A percentile compares a stretch with the other conserved stretches of the same genome.
Conservation (phyloP, 495 filamentous ascomycete genomes). For the Durotheca rogersii region DNA sequence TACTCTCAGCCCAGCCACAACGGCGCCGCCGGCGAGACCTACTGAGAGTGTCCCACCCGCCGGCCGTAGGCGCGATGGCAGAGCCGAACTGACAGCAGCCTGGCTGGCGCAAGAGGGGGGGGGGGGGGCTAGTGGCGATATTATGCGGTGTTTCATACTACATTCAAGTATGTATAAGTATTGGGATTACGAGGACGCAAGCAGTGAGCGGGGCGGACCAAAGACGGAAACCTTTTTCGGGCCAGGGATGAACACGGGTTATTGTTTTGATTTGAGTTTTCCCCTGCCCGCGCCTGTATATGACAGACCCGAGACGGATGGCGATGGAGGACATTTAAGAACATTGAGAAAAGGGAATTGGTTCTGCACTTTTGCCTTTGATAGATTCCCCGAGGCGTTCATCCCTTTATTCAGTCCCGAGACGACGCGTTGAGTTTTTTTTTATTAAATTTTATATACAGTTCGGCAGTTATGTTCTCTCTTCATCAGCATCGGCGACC, state of each 20-base stretch:
- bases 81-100: conserved; percentile 1
- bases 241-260: conserved; percentile 18
- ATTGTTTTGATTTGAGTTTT: not conserved
- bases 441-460: no score
- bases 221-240: conserved; percentile 14
- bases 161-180: conserved; percentile 34
- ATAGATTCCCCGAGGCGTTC: conserved; percentile 43
- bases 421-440: conserved; percentile 22
- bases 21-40: conserved; percentile 57
- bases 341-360: conserved; percentile 26
- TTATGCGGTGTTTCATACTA: conserved; percentile 17
- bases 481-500: conserved; percentile 30
- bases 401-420: conserved; percentile 31
- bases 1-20: conserved; percentile 73
- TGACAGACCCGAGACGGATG: conserved; percentile 28
- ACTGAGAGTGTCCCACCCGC: conserved; percentile 29
- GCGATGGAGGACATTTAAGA: conserved; percentile 23
- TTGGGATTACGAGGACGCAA: conserved; percentile 19
- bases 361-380: conserved; percentile 30
- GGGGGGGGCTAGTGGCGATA: not conserved
- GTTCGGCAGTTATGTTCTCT: conserved; percentile 32
- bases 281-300: conserved; percentile 33
- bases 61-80: conserved; percentile 11
- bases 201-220: conserved; percentile 3
- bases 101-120: conserved; percentile 7